phyloP scores from a whole-genome alignment of 371 early-diverging fungal genomes.

The Circinella minor region DNA sequence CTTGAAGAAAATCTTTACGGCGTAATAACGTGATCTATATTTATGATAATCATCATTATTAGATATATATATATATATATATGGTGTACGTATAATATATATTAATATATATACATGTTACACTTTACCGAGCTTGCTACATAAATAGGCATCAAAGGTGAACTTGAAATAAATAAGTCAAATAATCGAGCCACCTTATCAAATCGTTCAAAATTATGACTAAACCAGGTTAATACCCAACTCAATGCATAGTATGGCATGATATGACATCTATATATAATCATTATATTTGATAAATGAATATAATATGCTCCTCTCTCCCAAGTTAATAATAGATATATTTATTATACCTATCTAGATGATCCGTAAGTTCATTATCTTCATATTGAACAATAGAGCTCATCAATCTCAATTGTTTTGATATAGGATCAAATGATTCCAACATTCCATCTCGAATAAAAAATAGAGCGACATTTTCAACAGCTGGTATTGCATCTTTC shows the following conservation, averaged over 20 bases:
- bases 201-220: constrained; percentile 75
- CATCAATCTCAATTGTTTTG: constrained; percentile 51
- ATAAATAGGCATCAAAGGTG: constrained; percentile 79
- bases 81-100: no score
- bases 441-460: constrained; percentile 56
- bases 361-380: constrained; percentile 39
- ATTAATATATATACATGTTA: no score
- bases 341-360: constrained; percentile 39
- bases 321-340: background rate
- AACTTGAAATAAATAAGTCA: constrained; percentile 77
- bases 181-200: constrained; percentile 69
- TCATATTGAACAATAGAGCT: constrained; percentile 52
- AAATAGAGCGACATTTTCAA: constrained; percentile 55
- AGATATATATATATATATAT: no score
- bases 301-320: no score
- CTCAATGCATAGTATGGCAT: constrained; percentile 83
- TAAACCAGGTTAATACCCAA: constrained; percentile 90
- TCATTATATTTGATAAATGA: background rate
- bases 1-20: constrained; percentile 51
- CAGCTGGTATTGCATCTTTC: constrained; percentile 55
- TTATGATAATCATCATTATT: background rate
- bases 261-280: constrained; percentile 40
- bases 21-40: constrained; percentile 57
- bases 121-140: constrained; percentile 63
- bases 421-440: constrained; percentile 55